Evolutionary conservation across 2,329 filamentous ascomycete genomes (phyloP), one percentile per base, ranked within the genome.

Genomic region (Plenodomus tracheiphilus): DNA sequence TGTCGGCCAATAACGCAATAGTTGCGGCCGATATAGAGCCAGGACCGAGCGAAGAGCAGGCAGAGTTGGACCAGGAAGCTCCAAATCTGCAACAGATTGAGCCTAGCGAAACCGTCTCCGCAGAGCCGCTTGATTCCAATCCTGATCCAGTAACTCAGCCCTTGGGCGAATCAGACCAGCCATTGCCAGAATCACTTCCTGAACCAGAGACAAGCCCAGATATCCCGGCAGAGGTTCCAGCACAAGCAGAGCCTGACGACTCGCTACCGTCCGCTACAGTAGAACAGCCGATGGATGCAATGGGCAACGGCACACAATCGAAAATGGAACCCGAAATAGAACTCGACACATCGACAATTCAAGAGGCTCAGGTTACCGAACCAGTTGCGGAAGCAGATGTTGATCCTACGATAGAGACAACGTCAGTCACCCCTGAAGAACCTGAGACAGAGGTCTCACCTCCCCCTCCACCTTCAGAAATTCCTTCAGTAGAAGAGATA

Each of bases 1-100:
- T 32, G 28, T 32, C 28, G 28, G 28, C 28, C 28, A 32, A 32
- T 32, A 32, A 32, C 28, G 41, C 37, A 39, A 16, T 37, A 54
- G 41, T 36, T 19, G 16, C 41, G 28, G 22, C 35, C 32, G 41
- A 39, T 39, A 21, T 16, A 43, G 42, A 49, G 40, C 44, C 21
- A 41, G 40, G n/a, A 39, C 28, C 46, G 44, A 35, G 38, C 39
- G 34, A 48, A 39, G 46, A 45, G 35, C 46, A 30, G 41, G 39
- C 45, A 30, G 25, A 18, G 30, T 32, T 35, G 9, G 39, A 28
- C 35, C 49, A 40, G 43, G 22, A 39, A 39, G 42, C 37, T 21
- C 28, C 42, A 21, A 37, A 36, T 35, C 13, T 32, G 28, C 28
- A 32, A 15, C 28, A 6, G 15, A 32, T 15, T 32, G 28, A 32